Conservation (phyloP, 257 asterid species). For the Schizonepeta tenuifolia region DNA sequence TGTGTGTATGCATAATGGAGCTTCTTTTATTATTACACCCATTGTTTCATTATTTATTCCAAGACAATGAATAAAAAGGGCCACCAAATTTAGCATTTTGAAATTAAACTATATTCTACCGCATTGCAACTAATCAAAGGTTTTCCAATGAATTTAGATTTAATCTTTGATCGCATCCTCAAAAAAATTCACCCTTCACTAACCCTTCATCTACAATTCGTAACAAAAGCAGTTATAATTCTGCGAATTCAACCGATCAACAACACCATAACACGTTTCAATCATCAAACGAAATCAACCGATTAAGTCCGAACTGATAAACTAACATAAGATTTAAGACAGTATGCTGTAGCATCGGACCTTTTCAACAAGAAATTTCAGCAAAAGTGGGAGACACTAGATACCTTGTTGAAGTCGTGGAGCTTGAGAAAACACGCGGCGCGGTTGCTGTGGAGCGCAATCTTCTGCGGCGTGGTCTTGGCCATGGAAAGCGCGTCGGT, state of each 20-base stretch:
- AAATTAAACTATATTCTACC: neutral
- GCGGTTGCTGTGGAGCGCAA: slow-evolving; percentile 97
- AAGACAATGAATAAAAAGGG: neutral
- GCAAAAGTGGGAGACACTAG: slow-evolving; percentile 28
- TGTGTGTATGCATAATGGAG: neutral
- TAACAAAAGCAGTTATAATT: neutral
- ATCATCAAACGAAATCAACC: neutral
- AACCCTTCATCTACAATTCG: neutral
- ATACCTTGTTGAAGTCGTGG: slow-evolving; percentile 81
- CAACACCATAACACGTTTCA: neutral
- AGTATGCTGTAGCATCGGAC: neutral
- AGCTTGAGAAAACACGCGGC: slow-evolving; percentile 97
- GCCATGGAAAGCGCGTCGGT: slow-evolving; percentile 91
- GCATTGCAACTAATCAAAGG: neutral
- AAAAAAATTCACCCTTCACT: neutral
- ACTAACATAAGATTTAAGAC: slow-evolving; percentile 15
- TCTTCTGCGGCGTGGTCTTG: slow-evolving; percentile 78
- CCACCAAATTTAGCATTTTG: neutral
- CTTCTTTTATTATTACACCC: neutral
- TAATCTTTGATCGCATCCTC: slow-evolving; percentile 2
- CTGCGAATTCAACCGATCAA: slow-evolving; percentile 3
- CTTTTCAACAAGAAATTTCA: neutral
- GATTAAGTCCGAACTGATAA: neutral
- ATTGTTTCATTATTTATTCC: neutral
- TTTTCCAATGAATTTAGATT: neutral